These are phyloP conservation scores for Irpex sp. DNA, from an alignment of 1,284 basidiomycete genomes.

Conservation along the genomic window DNA sequence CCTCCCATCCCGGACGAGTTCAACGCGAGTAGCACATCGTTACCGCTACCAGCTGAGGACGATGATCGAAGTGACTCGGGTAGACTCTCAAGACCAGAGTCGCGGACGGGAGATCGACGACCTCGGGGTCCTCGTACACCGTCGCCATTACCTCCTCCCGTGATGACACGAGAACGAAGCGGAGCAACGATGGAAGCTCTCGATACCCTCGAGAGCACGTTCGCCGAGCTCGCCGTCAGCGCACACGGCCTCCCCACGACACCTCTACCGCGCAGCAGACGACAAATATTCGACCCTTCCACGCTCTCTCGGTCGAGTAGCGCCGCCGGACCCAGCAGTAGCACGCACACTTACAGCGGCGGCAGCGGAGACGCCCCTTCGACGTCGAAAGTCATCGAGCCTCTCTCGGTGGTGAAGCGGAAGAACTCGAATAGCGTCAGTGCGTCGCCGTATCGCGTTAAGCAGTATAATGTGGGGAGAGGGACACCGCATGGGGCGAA, in stretches of 20 bases:
- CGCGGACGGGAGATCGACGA: slow-evolving; percentile 45
- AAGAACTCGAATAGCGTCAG: slow-evolving; percentile 55
- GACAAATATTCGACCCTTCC: slow-evolving; percentile 52
- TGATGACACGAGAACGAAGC: slow-evolving; percentile 21
- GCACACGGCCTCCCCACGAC: slow-evolving; percentile 21
- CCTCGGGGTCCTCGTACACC: slow-evolving; percentile 69
- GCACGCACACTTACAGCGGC: slow-evolving; percentile 37
- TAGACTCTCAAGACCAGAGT: slow-evolving; percentile 30
- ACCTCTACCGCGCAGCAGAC: slow-evolving; percentile 63
- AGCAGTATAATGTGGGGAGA: slow-evolving; percentile 19
- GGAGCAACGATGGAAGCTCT: slow-evolving; percentile 40
- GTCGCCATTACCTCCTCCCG: slow-evolving; percentile 53
- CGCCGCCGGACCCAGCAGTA: neutral
- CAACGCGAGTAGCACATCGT: slow-evolving; percentile 9
- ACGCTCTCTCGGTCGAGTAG: neutral
- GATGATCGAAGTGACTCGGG: slow-evolving; percentile 26
- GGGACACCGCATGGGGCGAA: slow-evolving; percentile 47
- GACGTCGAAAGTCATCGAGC: slow-evolving; percentile 48
- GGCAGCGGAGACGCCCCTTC: slow-evolving; percentile 33
- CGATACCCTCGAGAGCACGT: slow-evolving; percentile 22
- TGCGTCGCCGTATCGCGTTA: slow-evolving; percentile 37
- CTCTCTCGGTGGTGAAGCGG: slow-evolving; percentile 80
- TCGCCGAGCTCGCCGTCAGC: slow-evolving; percentile 14
- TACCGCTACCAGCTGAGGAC: slow-evolving; percentile 9
- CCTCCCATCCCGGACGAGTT: slow-evolving; percentile 31